A percentile compares a stretch with the other conserved stretches of the same genome.
Evolutionary conservation across 164 flowering plant genomes (phyloP).

Genomic region (Magnolia sinica): DNA sequence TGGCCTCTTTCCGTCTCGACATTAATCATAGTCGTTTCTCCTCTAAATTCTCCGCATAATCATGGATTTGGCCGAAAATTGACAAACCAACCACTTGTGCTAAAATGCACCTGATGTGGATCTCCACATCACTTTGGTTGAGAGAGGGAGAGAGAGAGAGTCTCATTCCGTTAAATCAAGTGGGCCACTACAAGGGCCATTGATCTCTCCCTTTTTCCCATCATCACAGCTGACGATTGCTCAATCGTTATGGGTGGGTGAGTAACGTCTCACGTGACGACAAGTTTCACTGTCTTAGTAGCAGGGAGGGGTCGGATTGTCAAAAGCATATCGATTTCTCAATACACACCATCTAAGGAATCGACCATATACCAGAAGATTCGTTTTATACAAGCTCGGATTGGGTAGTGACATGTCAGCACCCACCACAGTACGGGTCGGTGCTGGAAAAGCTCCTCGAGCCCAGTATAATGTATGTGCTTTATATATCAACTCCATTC

Average conservation of each 20-base stretch:
- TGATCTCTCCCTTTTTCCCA: background rate
- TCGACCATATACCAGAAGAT: no score
- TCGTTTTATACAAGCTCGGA: background rate
- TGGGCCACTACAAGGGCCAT: background rate
- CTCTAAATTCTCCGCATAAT: background rate
- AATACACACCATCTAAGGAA: background rate
- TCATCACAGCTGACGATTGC: background rate
- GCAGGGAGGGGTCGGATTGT: background rate
- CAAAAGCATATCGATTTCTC: background rate
- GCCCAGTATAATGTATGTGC: no score
- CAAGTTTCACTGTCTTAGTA: background rate
- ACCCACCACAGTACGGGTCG: background rate
- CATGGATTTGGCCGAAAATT: background rate
- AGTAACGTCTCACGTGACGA: background rate
- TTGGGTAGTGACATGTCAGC: background rate
- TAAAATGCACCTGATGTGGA: background rate
- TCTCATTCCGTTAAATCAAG: conserved; percentile 1
- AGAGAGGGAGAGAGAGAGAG: background rate
- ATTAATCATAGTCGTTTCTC: conserved; percentile 10
- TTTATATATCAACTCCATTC: no score
- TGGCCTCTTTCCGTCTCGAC: conserved; percentile 12
- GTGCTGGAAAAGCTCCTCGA: background rate
- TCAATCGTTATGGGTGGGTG: background rate
- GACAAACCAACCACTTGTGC: conserved; percentile 2
- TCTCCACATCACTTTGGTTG: conserved; percentile 1